Conservation (phyloP, 768 basidiomycete genomes). For the Boletus coccyginus region DNA sequence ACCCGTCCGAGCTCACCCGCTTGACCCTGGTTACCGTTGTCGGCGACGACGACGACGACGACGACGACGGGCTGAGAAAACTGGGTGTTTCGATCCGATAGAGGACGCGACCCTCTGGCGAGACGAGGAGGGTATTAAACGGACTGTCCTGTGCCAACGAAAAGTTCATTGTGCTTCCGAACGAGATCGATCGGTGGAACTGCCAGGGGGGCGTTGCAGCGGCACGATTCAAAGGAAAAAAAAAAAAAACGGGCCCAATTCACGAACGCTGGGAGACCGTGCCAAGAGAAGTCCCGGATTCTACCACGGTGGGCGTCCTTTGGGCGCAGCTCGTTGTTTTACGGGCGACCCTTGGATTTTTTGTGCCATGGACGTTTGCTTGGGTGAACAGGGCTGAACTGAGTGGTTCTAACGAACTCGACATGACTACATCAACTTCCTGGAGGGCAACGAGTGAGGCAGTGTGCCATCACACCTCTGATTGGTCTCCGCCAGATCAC, state of each 20-base stretch:
- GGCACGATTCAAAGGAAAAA: slow-evolving; percentile 9
- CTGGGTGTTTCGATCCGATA: slow-evolving; percentile 32
- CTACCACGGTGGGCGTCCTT: slow-evolving; percentile 34
- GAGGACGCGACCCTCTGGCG: slow-evolving; percentile 26
- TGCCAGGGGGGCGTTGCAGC: slow-evolving; percentile 7
- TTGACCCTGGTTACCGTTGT: slow-evolving; percentile 24
- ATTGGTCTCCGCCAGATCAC: slow-evolving; percentile 20
- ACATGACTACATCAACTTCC: slow-evolving; percentile 15
- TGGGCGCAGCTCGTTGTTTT: slow-evolving; percentile 6
- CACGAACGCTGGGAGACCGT: slow-evolving; percentile 15
- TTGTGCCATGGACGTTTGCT: slow-evolving; percentile 1
- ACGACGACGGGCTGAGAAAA: slow-evolving; percentile 3
- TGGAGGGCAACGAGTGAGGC: slow-evolving; percentile 22
- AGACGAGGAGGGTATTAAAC: slow-evolving; percentile 31
- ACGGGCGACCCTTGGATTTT: background rate
- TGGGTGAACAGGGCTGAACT: background rate
- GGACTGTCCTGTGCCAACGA: slow-evolving; percentile 31
- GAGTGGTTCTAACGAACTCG: slow-evolving; percentile 1
- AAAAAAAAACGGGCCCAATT: slow-evolving; percentile 7
- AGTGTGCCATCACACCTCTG: slow-evolving; percentile 24
- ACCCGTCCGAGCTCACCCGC: slow-evolving; percentile 23
- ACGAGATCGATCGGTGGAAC: background rate
- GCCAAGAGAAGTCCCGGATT: slow-evolving; percentile 33
- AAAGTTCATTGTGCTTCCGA: slow-evolving; percentile 26
- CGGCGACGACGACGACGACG: background rate